phyloP scores from a whole-genome alignment of 768 basidiomycete species.

The Daedalea quercina region DNA sequence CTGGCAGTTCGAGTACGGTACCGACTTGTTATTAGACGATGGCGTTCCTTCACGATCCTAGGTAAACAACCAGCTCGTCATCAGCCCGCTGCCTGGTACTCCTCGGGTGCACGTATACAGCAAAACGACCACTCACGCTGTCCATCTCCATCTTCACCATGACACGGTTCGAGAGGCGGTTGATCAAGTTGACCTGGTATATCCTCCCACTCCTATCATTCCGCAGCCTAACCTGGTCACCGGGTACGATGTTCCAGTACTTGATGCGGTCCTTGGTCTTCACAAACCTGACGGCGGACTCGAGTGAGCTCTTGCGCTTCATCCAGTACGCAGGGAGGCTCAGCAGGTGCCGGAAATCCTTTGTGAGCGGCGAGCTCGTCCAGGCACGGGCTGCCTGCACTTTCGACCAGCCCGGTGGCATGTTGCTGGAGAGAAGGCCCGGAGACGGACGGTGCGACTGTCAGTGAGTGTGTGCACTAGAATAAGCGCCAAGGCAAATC shows the following conservation, averaged over 20 bases:
- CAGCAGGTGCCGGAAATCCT: constrained; percentile 56
- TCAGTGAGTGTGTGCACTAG: neutral
- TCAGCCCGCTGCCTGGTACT: constrained; percentile 13
- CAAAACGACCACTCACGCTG: constrained; percentile 24
- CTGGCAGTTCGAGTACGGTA: constrained; percentile 78
- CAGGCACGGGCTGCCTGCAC: neutral
- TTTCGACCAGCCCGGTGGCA: neutral
- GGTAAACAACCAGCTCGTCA: constrained; percentile 8
- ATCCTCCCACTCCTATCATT: constrained; percentile 55
- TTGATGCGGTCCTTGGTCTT: constrained; percentile 67
- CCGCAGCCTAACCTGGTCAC: constrained; percentile 67
- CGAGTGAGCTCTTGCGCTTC: constrained; percentile 36
- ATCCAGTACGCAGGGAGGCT: constrained; percentile 51
- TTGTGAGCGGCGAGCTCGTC: neutral
- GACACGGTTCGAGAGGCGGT: constrained; percentile 65
- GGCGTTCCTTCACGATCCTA: no score
- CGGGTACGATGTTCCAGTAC: constrained; percentile 84
- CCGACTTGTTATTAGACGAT: constrained; percentile 20
- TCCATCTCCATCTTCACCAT: constrained; percentile 39
- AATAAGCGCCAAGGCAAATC: no score
- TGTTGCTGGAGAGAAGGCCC: neutral
- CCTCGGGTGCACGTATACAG: neutral
- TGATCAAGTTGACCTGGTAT: constrained; percentile 68
- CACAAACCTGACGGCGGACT: constrained; percentile 43
- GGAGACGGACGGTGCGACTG: neutral